Evolutionary conservation across 495 filamentous ascomycete genomes (phyloP), one percentile per base, ranked within the genome.

Genomic region (Tuber borchii): DNA sequence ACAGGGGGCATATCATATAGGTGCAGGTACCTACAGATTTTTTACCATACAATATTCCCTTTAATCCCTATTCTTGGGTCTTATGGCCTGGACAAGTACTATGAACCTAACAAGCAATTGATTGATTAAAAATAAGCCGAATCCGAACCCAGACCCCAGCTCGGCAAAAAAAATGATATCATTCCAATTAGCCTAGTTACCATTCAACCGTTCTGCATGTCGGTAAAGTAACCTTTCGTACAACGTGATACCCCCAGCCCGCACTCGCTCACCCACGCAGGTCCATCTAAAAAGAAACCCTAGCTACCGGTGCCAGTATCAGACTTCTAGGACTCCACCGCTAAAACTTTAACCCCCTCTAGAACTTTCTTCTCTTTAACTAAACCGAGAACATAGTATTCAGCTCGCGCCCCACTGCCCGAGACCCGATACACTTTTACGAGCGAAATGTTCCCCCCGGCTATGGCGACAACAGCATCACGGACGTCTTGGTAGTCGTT

Each of bases 331-430:
- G 83, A 86, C 84, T 91, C 90, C 82, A 91, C 84, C 44, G 87
- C 84, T 83, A 87, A 86, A 14, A 87, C 89, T 79, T 87, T 90
- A 72, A 91, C 76, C 20, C 90, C 90, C 8, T 91, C 87, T 72
- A 92, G 44, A 81, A 83, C 86, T 61, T 85, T 84, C n/a, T 82
- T 82, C 40, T 86, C 81, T 40, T 71, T 83, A 79, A 89, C 85
- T 76, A 91, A 74, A 56, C 87, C 87, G 40, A 91, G 75, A 51
- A 91, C 79, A 84, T 85, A 91, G 78, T 91, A 91, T 79, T 90
- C 88, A 31, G 86, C 80, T 77, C 88, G 85, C 16, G 87, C 87
- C 37, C 83, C 84, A 43, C 83, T 86, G 75, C 85, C 78, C 78
- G 87, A 84, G 17, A 90, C 86, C 45, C 87, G 85, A 79, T 90